Base-by-base conservation (phyloP, 2,329 filamentous ascomycete genomes). In the Endoconidiophora laricicola region DNA sequence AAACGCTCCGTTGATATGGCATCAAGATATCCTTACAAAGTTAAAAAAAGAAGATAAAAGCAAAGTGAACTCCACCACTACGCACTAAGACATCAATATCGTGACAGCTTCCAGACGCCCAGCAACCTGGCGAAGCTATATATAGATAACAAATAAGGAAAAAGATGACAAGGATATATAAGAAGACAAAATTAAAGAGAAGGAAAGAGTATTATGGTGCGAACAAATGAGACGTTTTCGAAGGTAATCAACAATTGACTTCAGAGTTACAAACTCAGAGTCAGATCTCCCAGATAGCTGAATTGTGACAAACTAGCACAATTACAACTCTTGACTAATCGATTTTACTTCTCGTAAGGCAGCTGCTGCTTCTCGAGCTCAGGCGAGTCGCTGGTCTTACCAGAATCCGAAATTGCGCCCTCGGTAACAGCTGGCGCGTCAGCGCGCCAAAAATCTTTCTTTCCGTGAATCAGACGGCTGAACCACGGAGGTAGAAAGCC, bases 401-500 rank as follows among this genome's bases (percentile, higher is more conserved):
- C 46, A 18, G 22, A 26, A 14, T 18, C 44, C 2, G 46, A 42
- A 9, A 52, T 22, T 12, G 44, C 40, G 36, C 42, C 48, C 62
- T 59, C 44, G 9, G 43, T 53, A 2, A 49, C 52, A 39, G 41
- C 23, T 14, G 49, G 49, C 20, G 40, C 3, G 20, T 50, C 48
- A n/a, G n/a, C 37, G 6, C 48, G 48, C 83, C 83, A 87, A 61
- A 88, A 88, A 57, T 82, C 74, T 65, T 73, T 81, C 69, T 86
- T 83, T 24, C 85, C 85, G 37, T 66, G 66, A 0, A 64, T 60
- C 3, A 81, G 66, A 26, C 86, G 73, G 52, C 70, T 67, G 47
- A 86, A 60, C 86, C 86, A 93, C 0, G 76, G 76, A 0, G 86
- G 85, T 23, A 88, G 64, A 46, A 91, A 65, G 1, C 85, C 85